Percentiles rank a stretch among this genome's conserved stretches.
These are phyloP conservation scores for Nannizziopsis barbatae DNA, from an alignment of 2,329 filamentous ascomycete genomes.

Conservation along the genomic window DNA sequence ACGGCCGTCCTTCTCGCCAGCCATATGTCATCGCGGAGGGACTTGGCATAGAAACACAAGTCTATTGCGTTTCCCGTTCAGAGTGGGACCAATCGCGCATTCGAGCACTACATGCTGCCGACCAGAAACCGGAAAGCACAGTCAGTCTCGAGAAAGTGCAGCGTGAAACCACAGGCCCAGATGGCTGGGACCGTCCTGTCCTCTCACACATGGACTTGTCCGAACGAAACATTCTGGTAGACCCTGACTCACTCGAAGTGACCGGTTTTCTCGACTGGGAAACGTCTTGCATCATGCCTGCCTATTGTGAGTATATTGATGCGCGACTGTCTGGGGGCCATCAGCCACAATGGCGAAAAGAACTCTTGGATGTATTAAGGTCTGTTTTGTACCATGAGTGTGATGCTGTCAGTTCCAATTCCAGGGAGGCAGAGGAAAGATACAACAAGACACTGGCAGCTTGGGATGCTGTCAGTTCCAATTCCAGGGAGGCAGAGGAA, in stretches of 20 bases:
- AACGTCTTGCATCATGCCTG: constrained; percentile 15
- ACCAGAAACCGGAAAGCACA: constrained; percentile 7
- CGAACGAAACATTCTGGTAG: constrained; percentile 16
- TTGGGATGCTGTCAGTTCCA: constrained; percentile 9
- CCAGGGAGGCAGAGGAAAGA: constrained; percentile 9
- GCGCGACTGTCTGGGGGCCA: constrained; percentile 16
- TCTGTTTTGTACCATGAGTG: constrained; percentile 16
- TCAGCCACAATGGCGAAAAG: constrained; percentile 13
- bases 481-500: constrained; percentile 10
- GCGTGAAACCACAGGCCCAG: constrained; percentile 12
- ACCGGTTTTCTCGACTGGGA: constrained; percentile 17
- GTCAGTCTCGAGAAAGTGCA: constrained; percentile 14
- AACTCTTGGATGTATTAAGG: constrained; percentile 16
- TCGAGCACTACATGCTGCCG: constrained; percentile 8
- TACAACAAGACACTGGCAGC: constrained; percentile 14
- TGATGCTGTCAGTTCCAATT: constrained; percentile 7
- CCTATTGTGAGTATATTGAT: constrained; percentile 16
- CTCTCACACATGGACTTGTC: constrained; percentile 15
- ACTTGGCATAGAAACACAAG: constrained; percentile 3
- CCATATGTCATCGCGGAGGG: constrained; percentile 12
- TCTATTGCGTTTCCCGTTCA: constrained; percentile 12
- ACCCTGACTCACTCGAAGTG: constrained; percentile 14
- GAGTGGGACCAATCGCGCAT: constrained; percentile 17
- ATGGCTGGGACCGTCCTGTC: constrained; percentile 14
- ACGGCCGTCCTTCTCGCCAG: constrained; percentile 13